Base-by-base conservation (phyloP, 2,329 filamentous ascomycete species). In the Apiospora malaysiana region DNA sequence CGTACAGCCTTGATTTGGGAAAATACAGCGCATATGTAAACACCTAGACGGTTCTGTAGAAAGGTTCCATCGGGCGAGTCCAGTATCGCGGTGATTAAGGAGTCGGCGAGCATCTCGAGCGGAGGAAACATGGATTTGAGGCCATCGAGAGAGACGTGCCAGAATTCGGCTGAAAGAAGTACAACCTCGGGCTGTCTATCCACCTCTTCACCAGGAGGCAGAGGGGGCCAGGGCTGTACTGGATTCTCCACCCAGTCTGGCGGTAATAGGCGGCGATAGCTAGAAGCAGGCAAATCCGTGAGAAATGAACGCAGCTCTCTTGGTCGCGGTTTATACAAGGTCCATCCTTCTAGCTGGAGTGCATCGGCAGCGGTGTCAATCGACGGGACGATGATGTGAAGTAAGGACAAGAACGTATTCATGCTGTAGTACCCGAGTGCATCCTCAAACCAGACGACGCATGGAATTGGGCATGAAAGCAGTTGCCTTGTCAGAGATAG, bases 371-470 rank as follows among this genome's bases (percentile, higher is more conserved):
- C 66, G 23, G 66, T 47, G 16, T 68, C 66, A 68, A 68, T 47
- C 66, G 66, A 68, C 47, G 40, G 4, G 16, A 68, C 66, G 66
- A 68, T 27, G 1, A 46, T 27, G 21, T 68, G 40, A 47, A 68
- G 66, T 27, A 40, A 21, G 23, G 47, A 68, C 42, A 68, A 12
- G 66, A 46, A 40, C 5, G 66, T 47, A 8, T 68, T 68, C 66
- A 68, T 68, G 66, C 66, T 42, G 66, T 68, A 68, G 66, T 68
- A 46, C 21, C 66, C 66, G 47, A 68, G 66, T n/a, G 66, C 66
- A 46, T 68, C 66, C n/a, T 68, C 66, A 42, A 68, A 42, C 66
- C 66, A 68, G 18, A 68, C n/a, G n/a, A 68, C 37, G 66, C 18
- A 42, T 25, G 66, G 66, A n/a, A 68, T 68, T n/a, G n/a, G n/a